Evolutionary conservation across 495 filamentous ascomycete genomes (phyloP).

Genomic region (Hyaloscypha hepaticicola): DNA sequence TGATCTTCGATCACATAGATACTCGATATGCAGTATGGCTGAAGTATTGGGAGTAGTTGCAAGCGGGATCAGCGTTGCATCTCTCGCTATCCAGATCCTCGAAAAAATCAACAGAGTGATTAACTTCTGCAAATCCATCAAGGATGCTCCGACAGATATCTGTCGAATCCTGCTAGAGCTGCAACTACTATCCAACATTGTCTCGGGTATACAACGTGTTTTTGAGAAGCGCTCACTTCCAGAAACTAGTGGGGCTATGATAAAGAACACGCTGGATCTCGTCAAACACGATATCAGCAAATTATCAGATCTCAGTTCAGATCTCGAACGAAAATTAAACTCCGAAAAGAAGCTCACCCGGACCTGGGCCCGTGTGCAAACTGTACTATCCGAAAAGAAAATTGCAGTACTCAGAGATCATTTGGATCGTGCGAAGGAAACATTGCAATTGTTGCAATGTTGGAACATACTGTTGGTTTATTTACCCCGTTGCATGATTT

Average conservation of each 20-base stretch:
- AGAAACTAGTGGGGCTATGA: constrained; percentile 5
- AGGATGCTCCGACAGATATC: constrained; percentile 10
- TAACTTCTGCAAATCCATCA: constrained; percentile 8
- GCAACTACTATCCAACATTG: background rate
- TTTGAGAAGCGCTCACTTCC: constrained; percentile 9
- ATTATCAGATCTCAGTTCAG: constrained; percentile 8
- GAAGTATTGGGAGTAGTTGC: constrained; percentile 9
- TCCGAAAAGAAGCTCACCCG: constrained; percentile 6
- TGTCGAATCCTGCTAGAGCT: constrained; percentile 1
- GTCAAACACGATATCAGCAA: constrained; percentile 8
- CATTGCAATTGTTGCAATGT: constrained; percentile 7
- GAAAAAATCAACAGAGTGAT: constrained; percentile 14
- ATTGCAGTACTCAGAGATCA: constrained; percentile 11
- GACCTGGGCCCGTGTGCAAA: constrained; percentile 14
- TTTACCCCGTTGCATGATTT: background rate
- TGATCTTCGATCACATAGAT: background rate
- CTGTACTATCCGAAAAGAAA: constrained; percentile 12
- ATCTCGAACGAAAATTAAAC: constrained; percentile 10
- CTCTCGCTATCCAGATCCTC: constrained; percentile 12
- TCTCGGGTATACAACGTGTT: constrained; percentile 5
- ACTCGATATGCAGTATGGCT: constrained; percentile 5
- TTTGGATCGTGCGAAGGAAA: background rate
- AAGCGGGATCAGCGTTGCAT: constrained; percentile 8
- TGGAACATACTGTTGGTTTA: constrained; percentile 6
- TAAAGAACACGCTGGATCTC: constrained; percentile 4